Evolutionary conservation across 192 early-diverging fungal species (phyloP).

Genomic region (Lobosporangium transversale): DNA sequence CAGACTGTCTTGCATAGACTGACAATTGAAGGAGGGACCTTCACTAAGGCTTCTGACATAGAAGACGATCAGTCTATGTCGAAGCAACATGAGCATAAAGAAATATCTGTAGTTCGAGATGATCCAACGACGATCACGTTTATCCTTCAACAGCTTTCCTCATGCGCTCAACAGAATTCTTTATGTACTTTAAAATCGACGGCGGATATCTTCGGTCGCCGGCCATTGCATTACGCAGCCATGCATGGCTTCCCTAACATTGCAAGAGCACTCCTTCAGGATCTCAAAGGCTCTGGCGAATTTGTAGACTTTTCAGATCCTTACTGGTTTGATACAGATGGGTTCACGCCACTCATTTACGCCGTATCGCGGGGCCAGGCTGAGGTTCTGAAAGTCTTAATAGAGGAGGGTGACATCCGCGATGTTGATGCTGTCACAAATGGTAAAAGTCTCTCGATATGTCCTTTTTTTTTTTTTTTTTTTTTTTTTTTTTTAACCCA

Average conservation of each 20-base stretch:
- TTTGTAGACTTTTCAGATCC: conserved; percentile 55
- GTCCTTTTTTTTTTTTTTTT: too few species aligned
- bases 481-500: too few species aligned
- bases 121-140: conserved; percentile 52
- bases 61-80: not conserved
- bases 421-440: conserved; percentile 58
- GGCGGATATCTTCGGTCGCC: conserved; percentile 66
- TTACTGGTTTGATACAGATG: conserved; percentile 74
- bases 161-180: conserved; percentile 8
- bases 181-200: conserved; percentile 41
- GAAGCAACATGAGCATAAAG: not conserved
- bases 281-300: conserved; percentile 54
- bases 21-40: conserved; percentile 57
- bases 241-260: conserved; percentile 60
- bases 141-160: conserved; percentile 49
- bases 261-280: conserved; percentile 56
- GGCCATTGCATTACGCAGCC: conserved; percentile 71
- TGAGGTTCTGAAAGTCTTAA: conserved; percentile 56
- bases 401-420: conserved; percentile 62
- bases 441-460: too few species aligned
- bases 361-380: conserved; percentile 65
- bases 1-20: conserved; percentile 68
- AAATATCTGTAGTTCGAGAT: conserved; percentile 17
- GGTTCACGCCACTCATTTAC: conserved; percentile 71
- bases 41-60: conserved; percentile 16